Conservation (phyloP, 352 stramenopile genomes). For the Phytophthora meadii region DNA sequence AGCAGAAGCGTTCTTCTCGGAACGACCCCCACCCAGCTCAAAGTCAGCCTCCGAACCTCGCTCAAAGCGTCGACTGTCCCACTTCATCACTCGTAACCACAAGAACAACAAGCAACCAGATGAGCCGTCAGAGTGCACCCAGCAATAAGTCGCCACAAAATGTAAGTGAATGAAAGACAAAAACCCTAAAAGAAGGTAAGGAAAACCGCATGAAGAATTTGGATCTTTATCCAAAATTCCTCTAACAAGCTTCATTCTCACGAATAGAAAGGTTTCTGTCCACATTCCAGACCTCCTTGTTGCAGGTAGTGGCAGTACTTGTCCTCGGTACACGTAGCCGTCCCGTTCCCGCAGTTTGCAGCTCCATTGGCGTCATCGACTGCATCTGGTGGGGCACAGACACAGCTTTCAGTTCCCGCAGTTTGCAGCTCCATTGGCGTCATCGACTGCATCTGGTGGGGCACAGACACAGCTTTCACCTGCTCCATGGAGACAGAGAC, state of each 20-base stretch:
- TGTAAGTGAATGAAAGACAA: neutral
- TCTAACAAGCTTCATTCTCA: slow-evolving; percentile 6
- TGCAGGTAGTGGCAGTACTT: slow-evolving; percentile 58
- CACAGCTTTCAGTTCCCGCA: slow-evolving; percentile 32
- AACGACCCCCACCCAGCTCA: neutral
- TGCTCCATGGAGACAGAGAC: slow-evolving; percentile 37
- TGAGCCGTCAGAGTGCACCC: slow-evolving; percentile 52
- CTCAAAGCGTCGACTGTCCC: slow-evolving; percentile 32
- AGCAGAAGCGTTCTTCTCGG: slow-evolving; percentile 16
- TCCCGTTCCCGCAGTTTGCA: slow-evolving; percentile 30
- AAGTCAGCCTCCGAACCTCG: slow-evolving; percentile 8
- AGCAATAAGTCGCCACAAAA: slow-evolving; percentile 37
- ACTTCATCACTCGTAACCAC: slow-evolving; percentile 44
- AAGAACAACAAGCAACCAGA: slow-evolving; percentile 21
- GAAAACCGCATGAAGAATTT: neutral
- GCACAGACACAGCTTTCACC: slow-evolving; percentile 38
- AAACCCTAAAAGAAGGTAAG: neutral
- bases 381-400: slow-evolving; percentile 49
- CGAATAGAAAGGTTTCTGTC: slow-evolving; percentile 51
- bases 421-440: slow-evolving; percentile 26
- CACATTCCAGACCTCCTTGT: slow-evolving; percentile 38
- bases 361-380: slow-evolving; percentile 38
- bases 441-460: slow-evolving; percentile 47
- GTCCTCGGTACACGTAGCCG: slow-evolving; percentile 24
- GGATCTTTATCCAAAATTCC: neutral